Evolutionary conservation across 345 rosid species (phyloP).

Genomic region (Noccaea bulbosa): DNA sequence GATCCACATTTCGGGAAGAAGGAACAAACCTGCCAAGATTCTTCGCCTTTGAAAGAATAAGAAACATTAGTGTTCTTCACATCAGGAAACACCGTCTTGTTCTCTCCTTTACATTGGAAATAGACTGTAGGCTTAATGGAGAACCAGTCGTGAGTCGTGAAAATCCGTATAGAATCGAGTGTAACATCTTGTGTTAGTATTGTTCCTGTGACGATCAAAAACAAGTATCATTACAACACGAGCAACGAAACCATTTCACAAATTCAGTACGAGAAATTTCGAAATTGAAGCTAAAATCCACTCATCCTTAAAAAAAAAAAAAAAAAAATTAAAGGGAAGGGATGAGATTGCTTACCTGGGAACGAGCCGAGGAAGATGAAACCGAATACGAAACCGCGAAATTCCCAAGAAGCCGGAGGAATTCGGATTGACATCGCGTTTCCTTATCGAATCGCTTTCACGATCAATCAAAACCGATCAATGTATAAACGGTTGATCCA

Average conservation of each 20-base stretch:
- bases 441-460: background rate
- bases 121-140: slow-evolving; percentile 55
- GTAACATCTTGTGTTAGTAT: slow-evolving; percentile 54
- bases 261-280: background rate
- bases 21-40: slow-evolving; percentile 74
- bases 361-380: slow-evolving; percentile 36
- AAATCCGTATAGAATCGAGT: slow-evolving; percentile 58
- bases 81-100: slow-evolving; percentile 59
- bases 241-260: background rate
- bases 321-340: slow-evolving; percentile 11
- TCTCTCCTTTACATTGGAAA: slow-evolving; percentile 71
- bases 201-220: slow-evolving; percentile 43
- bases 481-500: background rate
- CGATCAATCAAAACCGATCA: slow-evolving; percentile 14
- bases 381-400: slow-evolving; percentile 30
- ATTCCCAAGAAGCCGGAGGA: slow-evolving; percentile 11
- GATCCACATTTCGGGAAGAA: background rate
- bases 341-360: slow-evolving; percentile 34
- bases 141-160: slow-evolving; percentile 60
- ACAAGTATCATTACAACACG: background rate
- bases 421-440: slow-evolving; percentile 39
- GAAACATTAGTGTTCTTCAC: slow-evolving; percentile 47
- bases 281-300: background rate
- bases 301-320: background rate
- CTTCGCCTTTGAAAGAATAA: slow-evolving; percentile 66